Base-by-base conservation (phyloP, 192 early-diverging fungal species). In the Ambispora gerdemannii region DNA sequence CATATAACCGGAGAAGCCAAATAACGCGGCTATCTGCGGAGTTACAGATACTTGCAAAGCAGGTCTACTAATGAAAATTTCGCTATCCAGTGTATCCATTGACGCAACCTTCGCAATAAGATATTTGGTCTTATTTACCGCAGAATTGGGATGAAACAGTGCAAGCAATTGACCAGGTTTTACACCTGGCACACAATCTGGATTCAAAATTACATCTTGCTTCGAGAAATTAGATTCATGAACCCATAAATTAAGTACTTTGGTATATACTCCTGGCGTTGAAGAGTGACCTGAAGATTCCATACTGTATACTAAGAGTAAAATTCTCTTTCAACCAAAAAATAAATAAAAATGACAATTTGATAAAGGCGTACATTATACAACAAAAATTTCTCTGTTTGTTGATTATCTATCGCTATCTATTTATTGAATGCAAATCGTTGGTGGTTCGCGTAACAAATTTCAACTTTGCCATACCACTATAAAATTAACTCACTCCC, bases 201-300 rank as follows among this genome's bases (percentile, higher is more conserved):
- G 89, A 67, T 91, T 89, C 22, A 93, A 74, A 3, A 92, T 75
- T 51, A 91, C 74, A 28, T 93, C 89, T 28, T 76, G 82, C 51
- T 75, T 76, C 25, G 83, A 86, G 76, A 76, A 85, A 25, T 77
- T 58, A 4, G 82, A 82, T 43, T 80, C 79, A 70, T 91, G 89
- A 4, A 91, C 77, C 83, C 77, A 76, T 24, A 84, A 74, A 30
- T 74, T 68, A n/a, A 69, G 55, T 32, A 72, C 66, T 70, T 80
- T 80, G 4, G 62, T 61, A 43, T 43, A 43, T 15, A 43, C 38
- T 43, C 15, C 38, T 43, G 6, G 7, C 15, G 38, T 43, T 10
- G 38, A 43, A n/a, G n/a, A n/a, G n/a, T n/a, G n/a, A n/a, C n/a
- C n/a, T n/a, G n/a, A n/a, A n/a, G n/a, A n/a, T n/a, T n/a, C n/a